phyloP scores from a whole-genome alignment of 352 stramenopile genomes.

The Phytophthora megakarya region DNA sequence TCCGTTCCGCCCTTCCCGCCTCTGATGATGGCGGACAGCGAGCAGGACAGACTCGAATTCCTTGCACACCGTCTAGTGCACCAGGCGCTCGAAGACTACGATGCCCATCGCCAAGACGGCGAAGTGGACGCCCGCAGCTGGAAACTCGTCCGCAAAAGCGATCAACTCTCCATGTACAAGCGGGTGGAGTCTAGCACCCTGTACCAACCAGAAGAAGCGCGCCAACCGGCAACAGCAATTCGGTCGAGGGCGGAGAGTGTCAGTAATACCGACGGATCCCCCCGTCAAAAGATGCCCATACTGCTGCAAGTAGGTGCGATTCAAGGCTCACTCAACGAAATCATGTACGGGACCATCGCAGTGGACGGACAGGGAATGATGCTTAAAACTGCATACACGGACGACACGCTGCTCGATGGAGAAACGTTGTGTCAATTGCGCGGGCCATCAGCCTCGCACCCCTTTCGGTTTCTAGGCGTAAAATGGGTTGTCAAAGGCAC shows the following conservation, averaged over 20 bases:
- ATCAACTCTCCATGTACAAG: constrained; percentile 44
- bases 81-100: constrained; percentile 39
- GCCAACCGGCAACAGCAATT: constrained; percentile 24
- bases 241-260: constrained; percentile 13
- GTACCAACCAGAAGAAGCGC: constrained; percentile 8
- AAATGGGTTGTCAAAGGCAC: constrained; percentile 58
- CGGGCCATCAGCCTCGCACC: constrained; percentile 37
- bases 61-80: constrained; percentile 36
- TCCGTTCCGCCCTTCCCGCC: constrained; percentile 26
- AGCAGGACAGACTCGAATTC: constrained; percentile 39
- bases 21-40: constrained; percentile 33
- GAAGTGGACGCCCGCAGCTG: constrained; percentile 36
- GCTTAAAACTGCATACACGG: constrained; percentile 51
- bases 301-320: constrained; percentile 47
- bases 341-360: constrained; percentile 63
- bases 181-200: constrained; percentile 12
- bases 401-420: constrained; percentile 55
- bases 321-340: constrained; percentile 50
- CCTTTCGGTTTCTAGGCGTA: constrained; percentile 52
- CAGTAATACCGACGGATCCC: constrained; percentile 15
- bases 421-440: constrained; percentile 56
- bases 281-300: constrained; percentile 39
- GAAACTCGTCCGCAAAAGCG: constrained; percentile 34
- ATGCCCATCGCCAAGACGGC: constrained; percentile 23
- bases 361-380: constrained; percentile 52